Percentiles rank a stretch among this genome's conserved stretches.
Conservation (phyloP, 352 stramenopile species). For the Globisporangium okanoganense region DNA sequence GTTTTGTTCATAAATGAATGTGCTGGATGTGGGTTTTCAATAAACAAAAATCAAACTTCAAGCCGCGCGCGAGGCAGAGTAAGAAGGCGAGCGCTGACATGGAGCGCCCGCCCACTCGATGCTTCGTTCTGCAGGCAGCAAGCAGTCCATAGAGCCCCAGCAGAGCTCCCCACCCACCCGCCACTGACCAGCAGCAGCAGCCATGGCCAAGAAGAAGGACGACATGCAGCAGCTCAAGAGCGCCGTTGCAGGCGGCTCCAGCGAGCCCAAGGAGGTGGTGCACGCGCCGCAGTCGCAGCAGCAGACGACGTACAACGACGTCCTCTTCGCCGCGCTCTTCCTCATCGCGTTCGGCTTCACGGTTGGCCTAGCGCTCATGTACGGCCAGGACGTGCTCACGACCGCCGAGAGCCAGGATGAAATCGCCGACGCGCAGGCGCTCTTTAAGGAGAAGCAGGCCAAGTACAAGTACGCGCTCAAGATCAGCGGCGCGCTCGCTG, state of each 20-base stretch:
- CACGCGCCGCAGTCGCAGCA: conserved; percentile 21
- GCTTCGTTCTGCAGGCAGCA: neutral
- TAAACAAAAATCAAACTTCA: too few relatives aligned
- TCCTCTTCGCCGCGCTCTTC: conserved; percentile 25
- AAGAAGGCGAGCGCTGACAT: too few relatives aligned
- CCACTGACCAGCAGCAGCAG: neutral
- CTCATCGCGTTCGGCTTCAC: conserved; percentile 21
- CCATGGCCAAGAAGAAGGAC: conserved; percentile 9
- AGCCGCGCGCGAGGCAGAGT: too few relatives aligned
- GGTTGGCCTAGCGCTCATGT: conserved; percentile 21
- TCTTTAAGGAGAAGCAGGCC: conserved; percentile 39
- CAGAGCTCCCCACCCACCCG: neutral
- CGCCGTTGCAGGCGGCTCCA: neutral
- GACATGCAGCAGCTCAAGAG: conserved; percentile 8
- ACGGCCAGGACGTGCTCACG: conserved; percentile 25
- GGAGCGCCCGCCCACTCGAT: neutral
- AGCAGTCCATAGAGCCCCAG: neutral
- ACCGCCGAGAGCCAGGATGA: conserved; percentile 11
- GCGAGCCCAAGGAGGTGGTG: conserved; percentile 10
- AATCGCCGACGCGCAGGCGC: conserved; percentile 9
- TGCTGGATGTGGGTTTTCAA: too few relatives aligned
- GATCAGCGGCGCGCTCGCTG: conserved; percentile 35
- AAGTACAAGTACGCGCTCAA: conserved; percentile 58
- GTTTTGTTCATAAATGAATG: too few relatives aligned
- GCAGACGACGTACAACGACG: conserved; percentile 23